Evolutionary conservation across 2,329 filamentous ascomycete genomes (phyloP), one percentile per base, ranked within the genome.

Genomic region (Verticillium isaacii): DNA sequence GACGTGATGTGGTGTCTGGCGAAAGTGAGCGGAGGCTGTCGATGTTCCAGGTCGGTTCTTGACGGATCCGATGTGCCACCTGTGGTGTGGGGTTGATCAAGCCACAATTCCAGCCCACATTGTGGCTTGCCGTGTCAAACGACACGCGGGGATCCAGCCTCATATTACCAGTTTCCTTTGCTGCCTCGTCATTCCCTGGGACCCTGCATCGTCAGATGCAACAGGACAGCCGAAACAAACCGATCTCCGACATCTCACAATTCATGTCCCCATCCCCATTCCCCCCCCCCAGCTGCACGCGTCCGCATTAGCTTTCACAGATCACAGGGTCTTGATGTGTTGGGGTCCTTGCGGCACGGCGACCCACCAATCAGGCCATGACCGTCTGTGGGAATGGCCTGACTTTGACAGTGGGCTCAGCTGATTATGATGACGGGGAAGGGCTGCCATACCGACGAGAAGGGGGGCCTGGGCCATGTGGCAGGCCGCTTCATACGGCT

Each of bases 401-500:
- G 58, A 59, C 45, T 59, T 59, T 45, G 29, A n/a, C 32, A 45
- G 29, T 32, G 17, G 50, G 41, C 58, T 59, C 58, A 50, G 41
- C 58, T 59, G 58, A 59, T 59, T 59, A 54, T 59, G 58, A 59
- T 54, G 58, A 59, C 32, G 32, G 12, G n/a, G 25, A 25, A 56
- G 11, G 50, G 54, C 32, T 56, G 54, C 25, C 15, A 56, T 56
- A 32, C 32, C 54, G 34, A 56, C 17, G 54, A 34, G 32, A 56
- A 56, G 54, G 25, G 25, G 14, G 54, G n/a, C 32, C 54, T 56
- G 45, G 45, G 25, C n/a, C 45, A 52, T 52, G 45, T 25, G 45
- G 45, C 19, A 23, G n/a, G n/a, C 45, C 19, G 45, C 19, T 41
- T 41, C 37, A n/a, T n/a, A 41, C 37, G 6, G 37, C 37, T 19